phyloP scores from a whole-genome alignment of 139 green algal species.

The Bryopsis sp. region DNA sequence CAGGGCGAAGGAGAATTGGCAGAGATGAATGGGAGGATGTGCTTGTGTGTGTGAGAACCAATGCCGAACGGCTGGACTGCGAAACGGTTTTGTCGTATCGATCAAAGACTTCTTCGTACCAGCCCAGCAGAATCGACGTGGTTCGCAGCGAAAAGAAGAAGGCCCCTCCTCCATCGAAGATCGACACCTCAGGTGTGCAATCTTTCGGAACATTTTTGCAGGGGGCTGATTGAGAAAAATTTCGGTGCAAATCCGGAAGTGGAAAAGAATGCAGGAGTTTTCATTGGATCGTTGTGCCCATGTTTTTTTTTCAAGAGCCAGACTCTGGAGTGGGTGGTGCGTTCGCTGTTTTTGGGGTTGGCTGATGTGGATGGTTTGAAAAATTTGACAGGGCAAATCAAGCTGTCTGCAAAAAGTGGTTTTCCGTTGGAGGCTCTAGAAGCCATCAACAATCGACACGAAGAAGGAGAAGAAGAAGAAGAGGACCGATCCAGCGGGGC shows the following conservation, averaged over 20 bases:
- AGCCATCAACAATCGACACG: neutral
- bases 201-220: no score
- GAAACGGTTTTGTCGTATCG: neutral
- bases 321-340: neutral
- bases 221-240: no score
- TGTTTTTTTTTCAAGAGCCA: no score
- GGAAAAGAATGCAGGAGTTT: no score
- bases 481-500: neutral
- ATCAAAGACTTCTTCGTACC: neutral
- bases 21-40: conserved; percentile 17
- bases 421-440: neutral
- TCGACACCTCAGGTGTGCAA: no score
- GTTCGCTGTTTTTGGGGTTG: conserved; percentile 2
- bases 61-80: neutral
- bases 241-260: no score
- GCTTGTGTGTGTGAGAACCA: neutral
- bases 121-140: neutral
- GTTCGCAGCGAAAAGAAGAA: no score
- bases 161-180: no score
- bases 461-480: neutral
- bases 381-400: neutral
- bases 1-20: no score
- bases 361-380: neutral
- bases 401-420: conserved; percentile 4
- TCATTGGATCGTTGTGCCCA: no score